These are phyloP conservation scores for Crataegus laevigata DNA, from an alignment of 306 rosid species.

Conservation along the genomic window DNA sequence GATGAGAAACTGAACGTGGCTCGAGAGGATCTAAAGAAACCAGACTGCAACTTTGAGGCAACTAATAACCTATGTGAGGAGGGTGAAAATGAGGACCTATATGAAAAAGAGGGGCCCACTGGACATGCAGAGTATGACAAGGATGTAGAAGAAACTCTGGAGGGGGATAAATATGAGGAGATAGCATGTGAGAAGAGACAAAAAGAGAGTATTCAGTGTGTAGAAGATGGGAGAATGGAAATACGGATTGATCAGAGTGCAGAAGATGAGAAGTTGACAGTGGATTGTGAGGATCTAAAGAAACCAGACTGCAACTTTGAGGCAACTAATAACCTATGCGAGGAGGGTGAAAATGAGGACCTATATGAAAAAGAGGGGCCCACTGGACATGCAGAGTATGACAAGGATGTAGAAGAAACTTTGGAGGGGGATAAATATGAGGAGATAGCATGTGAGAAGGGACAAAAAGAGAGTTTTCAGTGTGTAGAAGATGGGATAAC, in stretches of 20 bases:
- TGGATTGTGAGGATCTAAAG: conserved; percentile 22
- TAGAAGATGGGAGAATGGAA: conserved; percentile 15
- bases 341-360: conserved; percentile 36
- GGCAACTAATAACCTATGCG: conserved; percentile 26
- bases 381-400: conserved; percentile 18
- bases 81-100: conserved; percentile 34
- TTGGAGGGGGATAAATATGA: conserved; percentile 16
- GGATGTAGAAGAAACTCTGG: conserved; percentile 22
- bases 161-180: conserved; percentile 22
- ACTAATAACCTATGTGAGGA: conserved; percentile 26
- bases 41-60: conserved; percentile 25
- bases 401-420: conserved; percentile 25
- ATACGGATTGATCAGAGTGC: conserved; percentile 10
- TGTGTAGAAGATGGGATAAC: conserved; percentile 17
- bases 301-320: conserved; percentile 20
- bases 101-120: conserved; percentile 18
- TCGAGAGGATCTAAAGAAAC: conserved; percentile 26
- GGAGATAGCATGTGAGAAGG: conserved; percentile 4
- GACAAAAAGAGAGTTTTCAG: conserved; percentile 19
- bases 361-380: conserved; percentile 22
- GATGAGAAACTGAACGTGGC: conserved; percentile 17
- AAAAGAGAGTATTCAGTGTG: conserved; percentile 18
- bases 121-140: conserved; percentile 20
- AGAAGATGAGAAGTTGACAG: conserved; percentile 22
- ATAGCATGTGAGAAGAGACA: neutral